Percentiles rank a stretch among this genome's conserved stretches.
These are phyloP conservation scores for Debaryomyces prosopidis DNA, from an alignment of 805 yeast species.

Conservation along the genomic window DNA sequence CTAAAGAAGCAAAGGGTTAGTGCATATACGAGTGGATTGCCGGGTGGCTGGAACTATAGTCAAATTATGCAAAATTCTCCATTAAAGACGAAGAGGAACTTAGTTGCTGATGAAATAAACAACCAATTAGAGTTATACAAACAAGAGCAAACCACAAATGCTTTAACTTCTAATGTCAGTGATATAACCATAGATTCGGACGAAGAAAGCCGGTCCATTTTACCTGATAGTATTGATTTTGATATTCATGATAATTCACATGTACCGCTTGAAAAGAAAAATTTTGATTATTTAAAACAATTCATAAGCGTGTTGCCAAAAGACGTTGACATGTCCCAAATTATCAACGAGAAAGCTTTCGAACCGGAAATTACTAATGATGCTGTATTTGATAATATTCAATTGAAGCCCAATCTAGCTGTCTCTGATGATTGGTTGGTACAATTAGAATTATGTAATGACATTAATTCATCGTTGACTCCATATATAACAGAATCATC, in stretches of 20 bases:
- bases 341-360: conserved; percentile 63
- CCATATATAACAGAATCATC: conserved; percentile 19
- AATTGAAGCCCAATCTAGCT: conserved; percentile 46
- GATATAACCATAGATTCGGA: conserved; percentile 34
- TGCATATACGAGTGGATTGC: conserved; percentile 30
- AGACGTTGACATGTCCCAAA: conserved; percentile 30
- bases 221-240: conserved; percentile 12
- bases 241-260: neutral
- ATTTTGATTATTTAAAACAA: conserved; percentile 36
- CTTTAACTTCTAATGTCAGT: conserved; percentile 26
- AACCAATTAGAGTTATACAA: conserved; percentile 22
- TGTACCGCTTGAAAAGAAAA: conserved; percentile 10
- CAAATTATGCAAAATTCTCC: conserved; percentile 16
- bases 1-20: conserved; percentile 34
- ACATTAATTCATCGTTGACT: conserved; percentile 42
- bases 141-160: conserved; percentile 20
- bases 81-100: conserved; percentile 26
- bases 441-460: conserved; percentile 57
- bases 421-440: conserved; percentile 62
- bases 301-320: conserved; percentile 33
- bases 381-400: conserved; percentile 34
- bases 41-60: conserved; percentile 37
- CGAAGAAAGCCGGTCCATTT: conserved; percentile 9
- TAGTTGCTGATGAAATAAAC: conserved; percentile 32
- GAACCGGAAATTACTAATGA: conserved; percentile 60